Evolutionary conservation across 495 filamentous ascomycete genomes (phyloP), one percentile per base, ranked within the genome.

Genomic region (Aspergillus hancockii): DNA sequence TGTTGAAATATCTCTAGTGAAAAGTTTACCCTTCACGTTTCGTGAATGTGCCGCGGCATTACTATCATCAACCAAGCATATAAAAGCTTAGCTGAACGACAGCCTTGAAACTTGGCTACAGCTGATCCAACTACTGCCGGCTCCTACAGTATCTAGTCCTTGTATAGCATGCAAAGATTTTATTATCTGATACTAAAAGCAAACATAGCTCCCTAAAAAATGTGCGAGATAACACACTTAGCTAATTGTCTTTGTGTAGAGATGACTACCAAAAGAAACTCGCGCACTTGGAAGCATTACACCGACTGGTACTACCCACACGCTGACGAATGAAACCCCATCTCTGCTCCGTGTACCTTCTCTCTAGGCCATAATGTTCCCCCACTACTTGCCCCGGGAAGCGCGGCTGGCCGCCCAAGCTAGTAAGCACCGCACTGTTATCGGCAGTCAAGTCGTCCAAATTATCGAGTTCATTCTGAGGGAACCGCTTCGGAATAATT

Each of bases 401-500:
- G 0, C 78, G 80, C 66, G 80, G 85, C 55, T 77, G 79, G 0
- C 88, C 90, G 21, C 89, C 87, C 12, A 87, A 83, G 63, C 84
- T 86, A 75, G 88, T 83, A 81, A 92, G 31, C 16, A 67, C 89
- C 0, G 86, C 89, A 63, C 90, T 91, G 36, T 81, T 79, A 63
- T 87, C 86, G 31, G 90, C 89, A 4, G 90, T 91, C 9, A 88
- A 82, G 50, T 72, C 84, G 71, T 95, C 91, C 62, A 95, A 68
- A 4, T 88, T 59, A 0, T 71, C 66, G 36, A 94, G 69, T 77
- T 94, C 91, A 54, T 82, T 73, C 8, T 73, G 62, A 2, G 71
- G 74, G 61, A 94, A 87, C 69, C 79, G 84, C 52, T 75, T 73
- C 13, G 90, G 90, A 63, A 96, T 61, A 18, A 90, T 40, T 52